Evolutionary conservation across 192 early-diverging fungal genomes (phyloP).

Genomic region (Backusella macrospora): DNA sequence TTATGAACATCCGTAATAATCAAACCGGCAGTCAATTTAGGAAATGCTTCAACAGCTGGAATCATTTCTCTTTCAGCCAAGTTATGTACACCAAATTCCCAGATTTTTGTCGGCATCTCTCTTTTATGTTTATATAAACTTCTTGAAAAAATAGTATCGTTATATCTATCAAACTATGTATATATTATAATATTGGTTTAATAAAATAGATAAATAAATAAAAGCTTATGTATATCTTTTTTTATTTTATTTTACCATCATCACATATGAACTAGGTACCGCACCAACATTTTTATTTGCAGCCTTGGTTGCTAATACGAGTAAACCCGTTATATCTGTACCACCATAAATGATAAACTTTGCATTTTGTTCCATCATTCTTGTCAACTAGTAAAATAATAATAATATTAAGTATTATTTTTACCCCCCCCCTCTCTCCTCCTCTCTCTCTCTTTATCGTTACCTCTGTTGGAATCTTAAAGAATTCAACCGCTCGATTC

Average conservation of each 20-base stretch:
- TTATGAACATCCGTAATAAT: background rate
- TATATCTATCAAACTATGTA: conserved; percentile 23
- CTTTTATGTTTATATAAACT: conserved; percentile 12
- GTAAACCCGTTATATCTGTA: background rate
- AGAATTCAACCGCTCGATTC: background rate
- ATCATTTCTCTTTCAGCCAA: background rate
- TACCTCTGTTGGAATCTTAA: conserved; percentile 13
- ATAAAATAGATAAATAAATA: too few relatives aligned
- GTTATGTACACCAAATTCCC: background rate
- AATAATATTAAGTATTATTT: too few relatives aligned
- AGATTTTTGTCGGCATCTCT: background rate
- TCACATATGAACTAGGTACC: background rate
- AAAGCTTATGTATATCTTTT: too few relatives aligned
- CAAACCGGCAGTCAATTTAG: background rate
- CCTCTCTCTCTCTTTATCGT: too few relatives aligned
- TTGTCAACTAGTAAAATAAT: background rate
- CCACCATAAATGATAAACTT: background rate
- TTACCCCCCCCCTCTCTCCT: too few relatives aligned
- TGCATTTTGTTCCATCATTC: conserved; percentile 1
- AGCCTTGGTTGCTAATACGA: background rate
- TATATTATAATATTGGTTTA: too few relatives aligned
- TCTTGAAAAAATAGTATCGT: background rate
- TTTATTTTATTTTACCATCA: conserved; percentile 3
- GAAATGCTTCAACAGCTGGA: background rate
- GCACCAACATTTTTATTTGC: background rate